Base-by-base conservation (phyloP, 1,284 basidiomycete species). In the Pseudomicrostroma phylloplanum region DNA sequence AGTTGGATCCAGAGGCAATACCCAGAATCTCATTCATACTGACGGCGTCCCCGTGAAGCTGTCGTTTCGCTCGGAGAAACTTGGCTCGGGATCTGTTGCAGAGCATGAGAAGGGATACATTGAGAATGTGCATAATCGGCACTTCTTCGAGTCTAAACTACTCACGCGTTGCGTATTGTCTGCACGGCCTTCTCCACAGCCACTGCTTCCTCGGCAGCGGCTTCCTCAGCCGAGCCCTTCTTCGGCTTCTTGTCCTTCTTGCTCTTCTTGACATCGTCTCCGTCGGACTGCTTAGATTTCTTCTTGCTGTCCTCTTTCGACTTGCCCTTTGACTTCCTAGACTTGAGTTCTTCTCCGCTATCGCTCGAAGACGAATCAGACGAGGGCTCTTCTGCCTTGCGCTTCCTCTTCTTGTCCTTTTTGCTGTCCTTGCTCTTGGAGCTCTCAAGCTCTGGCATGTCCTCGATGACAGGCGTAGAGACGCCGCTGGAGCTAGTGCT, bases 11-110 rank as follows among this genome's bases (percentile, higher is more conserved):
- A 1, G 70, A 65, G 9, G 70, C 65, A 39, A 77, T 76, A 1
- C 75, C 75, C 9, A 77, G 63, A 19, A 77, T 77, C 58, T 77
- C 75, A 54, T 77, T 77, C 65, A 77, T 67, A 55, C 71, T 70
- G 25, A 62, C 59, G 6, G 68, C 61, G 23, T 72, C 71, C 25
- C 59, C 64, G 17, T 68, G 67, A 15, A 73, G 70, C 68, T 77
- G 66, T 23, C 71, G 65, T 58, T 78, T 78, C 6, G 76, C 76
- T 12, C 70, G 68, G n/a, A 76, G 58, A 60, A 74, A 78, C 60
- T 74, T 74, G 49, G 76, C 74, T 48, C 76, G 70, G 1, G 58
- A 59, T 26, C 62, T 67, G 49, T 15, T 11, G 17, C 19, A 39
- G 40, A 25, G n/a, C 41, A 25, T 9, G 6, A n/a, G 56, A 39